These are phyloP conservation scores for Blastocystis sp. DNA, from an alignment of 352 stramenopile species.

Conservation along the genomic window DNA sequence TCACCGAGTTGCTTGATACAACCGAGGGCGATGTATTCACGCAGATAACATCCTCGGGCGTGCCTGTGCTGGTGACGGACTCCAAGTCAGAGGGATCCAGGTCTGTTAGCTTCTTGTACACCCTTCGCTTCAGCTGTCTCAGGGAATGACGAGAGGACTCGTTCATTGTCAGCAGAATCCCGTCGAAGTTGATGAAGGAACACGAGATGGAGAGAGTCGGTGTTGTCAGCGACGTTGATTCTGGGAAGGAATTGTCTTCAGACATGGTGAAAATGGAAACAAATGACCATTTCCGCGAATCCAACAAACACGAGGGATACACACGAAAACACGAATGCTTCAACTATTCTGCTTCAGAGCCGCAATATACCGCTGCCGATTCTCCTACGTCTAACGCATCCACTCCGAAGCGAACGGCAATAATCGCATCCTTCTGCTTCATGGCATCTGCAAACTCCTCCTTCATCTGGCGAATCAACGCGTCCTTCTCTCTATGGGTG, in stretches of 20 bases:
- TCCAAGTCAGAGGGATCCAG: background rate
- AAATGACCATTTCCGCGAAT: conserved; percentile 7
- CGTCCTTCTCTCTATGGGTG: conserved; percentile 40
- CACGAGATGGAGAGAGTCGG: background rate
- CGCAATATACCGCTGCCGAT: background rate
- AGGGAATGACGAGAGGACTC: conserved; percentile 11
- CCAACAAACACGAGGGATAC: conserved; percentile 5
- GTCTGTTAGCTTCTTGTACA: conserved; percentile 18
- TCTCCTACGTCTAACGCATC: conserved; percentile 7
- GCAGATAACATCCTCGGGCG: conserved; percentile 28
- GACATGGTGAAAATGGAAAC: conserved; percentile 1
- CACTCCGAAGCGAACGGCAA: background rate
- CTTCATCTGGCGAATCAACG: conserved; percentile 33
- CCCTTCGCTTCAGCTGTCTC: conserved; percentile 33
- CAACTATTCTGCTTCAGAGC: background rate
- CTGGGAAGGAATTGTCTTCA: background rate
- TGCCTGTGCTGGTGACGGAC: background rate
- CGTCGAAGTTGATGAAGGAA: conserved; percentile 39
- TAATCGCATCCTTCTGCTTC: background rate
- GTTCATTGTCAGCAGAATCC: conserved; percentile 12
- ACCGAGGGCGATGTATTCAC: background rate
- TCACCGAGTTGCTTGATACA: background rate
- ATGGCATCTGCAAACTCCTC: background rate
- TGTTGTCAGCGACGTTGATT: conserved; percentile 28
- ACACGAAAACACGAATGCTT: background rate